phyloP scores from a whole-genome alignment of 805 yeast species.

The Metschnikowia dekortorum region DNA sequence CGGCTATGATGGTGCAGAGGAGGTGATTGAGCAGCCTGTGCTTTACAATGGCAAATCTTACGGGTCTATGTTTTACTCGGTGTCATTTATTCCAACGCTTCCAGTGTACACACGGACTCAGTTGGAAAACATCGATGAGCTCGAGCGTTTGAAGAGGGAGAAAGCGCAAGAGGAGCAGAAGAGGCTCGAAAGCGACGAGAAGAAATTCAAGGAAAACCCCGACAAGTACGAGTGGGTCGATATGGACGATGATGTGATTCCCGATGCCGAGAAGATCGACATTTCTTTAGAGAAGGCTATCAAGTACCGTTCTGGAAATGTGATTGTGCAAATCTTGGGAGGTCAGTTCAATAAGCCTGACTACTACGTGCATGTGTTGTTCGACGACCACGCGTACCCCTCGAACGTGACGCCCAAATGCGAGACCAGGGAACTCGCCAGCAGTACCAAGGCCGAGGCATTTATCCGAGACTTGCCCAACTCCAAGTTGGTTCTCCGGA shows the following conservation, averaged over 20 bases:
- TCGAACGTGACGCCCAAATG: constrained; percentile 49
- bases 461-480: constrained; percentile 69
- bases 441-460: constrained; percentile 49
- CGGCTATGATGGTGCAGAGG: constrained; percentile 50
- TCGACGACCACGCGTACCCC: constrained; percentile 65
- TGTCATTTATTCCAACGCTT: constrained; percentile 61
- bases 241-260: constrained; percentile 30
- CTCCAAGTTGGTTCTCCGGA: constrained; percentile 53
- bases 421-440: constrained; percentile 39
- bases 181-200: constrained; percentile 47
- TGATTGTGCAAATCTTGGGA: constrained; percentile 48
- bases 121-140: constrained; percentile 41
- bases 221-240: constrained; percentile 63
- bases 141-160: constrained; percentile 34
- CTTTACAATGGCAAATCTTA: constrained; percentile 33
- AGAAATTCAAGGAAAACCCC: constrained; percentile 53
- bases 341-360: constrained; percentile 50
- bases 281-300: constrained; percentile 50
- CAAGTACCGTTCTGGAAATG: constrained; percentile 56
- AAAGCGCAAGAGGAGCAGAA: constrained; percentile 30
- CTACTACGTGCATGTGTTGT: constrained; percentile 50
- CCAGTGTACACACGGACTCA: constrained; percentile 62
- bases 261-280: constrained; percentile 39
- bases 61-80: constrained; percentile 50
- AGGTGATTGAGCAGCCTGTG: constrained; percentile 43